Conservation (phyloP, 1,139 yeast genomes). For the Candida mesenterica region DNA sequence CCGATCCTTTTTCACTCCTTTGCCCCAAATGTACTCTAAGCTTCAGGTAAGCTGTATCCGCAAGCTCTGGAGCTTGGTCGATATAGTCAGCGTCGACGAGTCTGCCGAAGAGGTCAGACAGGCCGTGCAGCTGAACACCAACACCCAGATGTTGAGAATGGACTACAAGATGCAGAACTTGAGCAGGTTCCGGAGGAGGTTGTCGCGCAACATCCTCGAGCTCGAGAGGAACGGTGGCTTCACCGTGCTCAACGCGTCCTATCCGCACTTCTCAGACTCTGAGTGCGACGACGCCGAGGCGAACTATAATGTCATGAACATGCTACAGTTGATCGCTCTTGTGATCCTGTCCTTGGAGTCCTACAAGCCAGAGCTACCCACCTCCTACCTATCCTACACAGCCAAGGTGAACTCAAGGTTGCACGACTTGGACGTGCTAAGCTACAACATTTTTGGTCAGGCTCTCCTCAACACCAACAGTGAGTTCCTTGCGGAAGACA, state of each 20-base stretch:
- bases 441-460: constrained; percentile 24
- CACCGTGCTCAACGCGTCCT: background rate
- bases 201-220: constrained; percentile 2
- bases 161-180: constrained; percentile 6
- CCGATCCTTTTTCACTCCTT: no score
- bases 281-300: constrained; percentile 12
- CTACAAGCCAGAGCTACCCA: constrained; percentile 15
- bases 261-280: constrained; percentile 1
- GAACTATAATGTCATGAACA: constrained; percentile 19
- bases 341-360: constrained; percentile 18
- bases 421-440: constrained; percentile 15
- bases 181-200: constrained; percentile 2
- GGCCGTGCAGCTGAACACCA: constrained; percentile 10
- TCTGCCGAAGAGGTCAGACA: background rate
- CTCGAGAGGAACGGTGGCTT: constrained; percentile 2
- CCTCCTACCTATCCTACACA: constrained; percentile 11
- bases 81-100: constrained; percentile 10
- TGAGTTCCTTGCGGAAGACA: constrained; percentile 11
- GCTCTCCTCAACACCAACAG: constrained; percentile 19
- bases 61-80: constrained; percentile 16
- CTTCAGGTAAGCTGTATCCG: constrained; percentile 15
- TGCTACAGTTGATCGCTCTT: constrained; percentile 19
- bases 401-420: constrained; percentile 22
- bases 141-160: constrained; percentile 3
- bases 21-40: constrained; percentile 5